Base-by-base conservation (phyloP, 1,284 basidiomycete species). In the Ceratobasidium sp. region DNA sequence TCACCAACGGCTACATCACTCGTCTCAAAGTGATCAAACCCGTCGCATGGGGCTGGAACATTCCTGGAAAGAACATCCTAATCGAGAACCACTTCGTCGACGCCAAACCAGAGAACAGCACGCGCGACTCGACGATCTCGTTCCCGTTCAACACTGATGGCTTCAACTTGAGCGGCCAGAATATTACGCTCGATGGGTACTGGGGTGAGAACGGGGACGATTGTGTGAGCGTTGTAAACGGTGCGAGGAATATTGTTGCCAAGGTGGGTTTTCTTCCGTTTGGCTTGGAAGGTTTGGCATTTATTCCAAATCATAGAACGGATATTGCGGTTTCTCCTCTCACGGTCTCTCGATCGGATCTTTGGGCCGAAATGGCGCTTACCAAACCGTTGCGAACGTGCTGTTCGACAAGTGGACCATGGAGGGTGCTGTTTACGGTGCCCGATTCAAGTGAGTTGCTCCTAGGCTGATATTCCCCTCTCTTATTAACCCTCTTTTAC, bases 181-280 rank as follows among this genome's bases (percentile, higher is more conserved):
- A 87, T 79, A 86, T 87, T 81, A 86, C 86, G 26, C 83, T 89
- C n/a, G 87, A 88, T 78, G 86, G 86, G 77, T 85, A 86, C 80
- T 87, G 85, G 71, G 86, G 87, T 26, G 85, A 86, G 78, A 88
- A 89, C 73, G 88, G 88, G 9, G 88, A 89, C 80, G 88, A 89
- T 79, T 88, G 88, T 71, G 84, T 89, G 39, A 87, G 88, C 6
- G 85, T 89, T 26, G 86, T 88, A 77, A 85, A 86, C 75, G 88
- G 88, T 13, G 87, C 87, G 0, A 82, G 83, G 46, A 86, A 88
- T 80, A 86, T 89, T 56, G 83, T 86, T 20, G 87, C 86, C n/a
- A 83, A 86, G 71, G 71, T 73, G 4, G 3, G 71, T 46, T 23
- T 23, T 10, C 33, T 10, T 42, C 28, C 15, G 3, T 7, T 7